A percentile compares a stretch with the other conserved stretches of the same genome.
Evolutionary conservation across 2,329 filamentous ascomycete genomes (phyloP).

Genomic region (Monosporascus sp.): DNA sequence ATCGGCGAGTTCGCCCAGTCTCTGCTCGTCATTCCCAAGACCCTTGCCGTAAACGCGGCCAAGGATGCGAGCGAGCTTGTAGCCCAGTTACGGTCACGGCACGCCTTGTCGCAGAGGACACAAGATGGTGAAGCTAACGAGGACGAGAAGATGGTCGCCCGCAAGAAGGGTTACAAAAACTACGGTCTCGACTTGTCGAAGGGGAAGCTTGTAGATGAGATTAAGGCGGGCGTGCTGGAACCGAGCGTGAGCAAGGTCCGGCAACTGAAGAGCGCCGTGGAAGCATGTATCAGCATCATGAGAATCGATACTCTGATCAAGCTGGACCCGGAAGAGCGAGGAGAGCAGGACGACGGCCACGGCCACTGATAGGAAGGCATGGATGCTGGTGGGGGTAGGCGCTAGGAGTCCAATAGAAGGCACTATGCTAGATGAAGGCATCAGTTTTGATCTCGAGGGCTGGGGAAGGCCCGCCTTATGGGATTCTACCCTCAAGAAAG

Average conservation of each 20-base stretch:
- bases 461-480: neutral
- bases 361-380: slow-evolving; percentile 56
- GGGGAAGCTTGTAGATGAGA: slow-evolving; percentile 85
- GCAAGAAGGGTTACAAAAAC: slow-evolving; percentile 98
- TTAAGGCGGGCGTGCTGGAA: slow-evolving; percentile 94
- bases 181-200: slow-evolving; percentile 88
- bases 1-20: slow-evolving; percentile 97
- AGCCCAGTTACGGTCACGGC: slow-evolving; percentile 87
- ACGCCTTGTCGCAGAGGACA: slow-evolving; percentile 89
- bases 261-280: slow-evolving; percentile 96
- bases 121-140: slow-evolving; percentile 78
- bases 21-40: slow-evolving; percentile 92
- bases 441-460: neutral
- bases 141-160: slow-evolving; percentile 83
- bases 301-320: slow-evolving; percentile 98
- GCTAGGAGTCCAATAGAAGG: neutral
- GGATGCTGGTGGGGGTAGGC: slow-evolving; percentile 7
- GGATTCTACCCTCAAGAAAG: neutral
- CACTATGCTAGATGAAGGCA: neutral
- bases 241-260: slow-evolving; percentile 97
- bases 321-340: slow-evolving; percentile 82
- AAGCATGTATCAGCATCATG: slow-evolving; percentile 99
- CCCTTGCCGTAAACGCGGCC: slow-evolving; percentile 91
- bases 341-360: slow-evolving; percentile 75
- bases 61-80: slow-evolving; percentile 95